Evolutionary conservation across 176 grass and related monocot genomes (phyloP).

Genomic region (Bolboschoenus planiculmis): DNA sequence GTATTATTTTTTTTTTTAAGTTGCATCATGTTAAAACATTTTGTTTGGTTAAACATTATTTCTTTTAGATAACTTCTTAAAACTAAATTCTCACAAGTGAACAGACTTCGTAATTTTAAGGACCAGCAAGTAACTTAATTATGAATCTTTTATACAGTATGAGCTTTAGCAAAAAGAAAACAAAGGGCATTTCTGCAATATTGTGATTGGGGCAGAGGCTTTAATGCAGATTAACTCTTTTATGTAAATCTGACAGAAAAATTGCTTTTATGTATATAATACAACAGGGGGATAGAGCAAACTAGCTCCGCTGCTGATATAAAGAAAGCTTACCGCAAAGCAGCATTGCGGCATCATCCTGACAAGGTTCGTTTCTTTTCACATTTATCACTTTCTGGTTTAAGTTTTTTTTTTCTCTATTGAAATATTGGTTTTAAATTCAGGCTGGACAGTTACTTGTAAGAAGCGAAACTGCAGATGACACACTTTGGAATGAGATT

Average conservation of each 20-base stretch:
- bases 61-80: neutral
- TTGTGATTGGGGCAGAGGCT: conserved; percentile 20
- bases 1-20: neutral
- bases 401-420: conserved; percentile 20
- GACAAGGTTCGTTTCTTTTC: conserved; percentile 51
- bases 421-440: conserved; percentile 22
- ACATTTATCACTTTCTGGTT: conserved; percentile 4
- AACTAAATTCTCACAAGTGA: neutral
- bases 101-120: neutral
- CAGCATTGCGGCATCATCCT: conserved; percentile 89
- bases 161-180: neutral
- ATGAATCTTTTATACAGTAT: neutral
- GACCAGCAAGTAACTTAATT: neutral
- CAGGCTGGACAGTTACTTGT: conserved; percentile 72
- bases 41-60: neutral
- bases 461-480: conserved; percentile 71
- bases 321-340: conserved; percentile 94
- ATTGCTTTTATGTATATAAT: neutral
- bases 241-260: conserved; percentile 16
- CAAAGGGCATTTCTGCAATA: neutral
- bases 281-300: conserved; percentile 63
- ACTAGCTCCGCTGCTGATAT: conserved; percentile 65
- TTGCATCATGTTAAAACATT: neutral
- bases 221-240: neutral
- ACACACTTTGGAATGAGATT: conserved; percentile 75